phyloP scores from a whole-genome alignment of 163 green algal species.

The Chlamydomonas reinhardtii region DNA sequence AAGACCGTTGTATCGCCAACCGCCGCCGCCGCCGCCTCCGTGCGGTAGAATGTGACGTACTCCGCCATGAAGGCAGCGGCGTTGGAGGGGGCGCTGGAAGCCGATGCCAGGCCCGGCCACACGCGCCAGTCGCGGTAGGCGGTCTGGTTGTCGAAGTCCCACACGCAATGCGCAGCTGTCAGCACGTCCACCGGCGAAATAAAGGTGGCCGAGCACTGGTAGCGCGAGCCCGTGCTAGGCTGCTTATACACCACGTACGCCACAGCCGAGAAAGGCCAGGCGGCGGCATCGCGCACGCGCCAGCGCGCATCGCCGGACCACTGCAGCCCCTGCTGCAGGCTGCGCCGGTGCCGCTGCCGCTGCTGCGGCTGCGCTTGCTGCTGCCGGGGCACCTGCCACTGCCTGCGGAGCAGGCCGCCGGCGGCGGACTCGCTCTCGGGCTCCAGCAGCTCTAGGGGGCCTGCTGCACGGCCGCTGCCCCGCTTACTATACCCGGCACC shows the following conservation, averaged over 20 bases:
- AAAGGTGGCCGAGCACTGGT: conserved; percentile 26
- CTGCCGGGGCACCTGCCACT: not conserved
- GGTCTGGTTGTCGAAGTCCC: conserved; percentile 7
- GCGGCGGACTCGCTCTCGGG: not conserved
- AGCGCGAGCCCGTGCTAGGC: not conserved
- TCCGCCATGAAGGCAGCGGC: not conserved
- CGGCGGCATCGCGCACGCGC: not conserved
- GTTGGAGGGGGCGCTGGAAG: not conserved
- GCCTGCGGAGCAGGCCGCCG: not conserved
- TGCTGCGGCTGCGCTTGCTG: too few relatives aligned
- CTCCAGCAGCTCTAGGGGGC: not conserved
- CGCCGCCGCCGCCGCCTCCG: not conserved
- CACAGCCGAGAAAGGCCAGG: conserved; percentile 7
- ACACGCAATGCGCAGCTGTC: conserved; percentile 47
- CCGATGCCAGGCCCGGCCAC: not conserved
- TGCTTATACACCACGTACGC: conserved; percentile 1
- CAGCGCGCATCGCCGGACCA: not conserved
- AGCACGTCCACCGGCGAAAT: conserved; percentile 42
- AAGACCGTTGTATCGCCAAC: too few relatives aligned
- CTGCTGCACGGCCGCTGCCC: not conserved
- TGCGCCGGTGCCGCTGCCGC: not conserved
- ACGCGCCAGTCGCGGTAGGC: conserved; percentile 24
- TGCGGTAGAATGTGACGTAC: conserved; percentile 44
- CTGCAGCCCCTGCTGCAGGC: not conserved
- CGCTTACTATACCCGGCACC: not conserved